Evolutionary conservation across 208 protist genomes (phyloP).

Genomic region (Leishmania major): DNA sequence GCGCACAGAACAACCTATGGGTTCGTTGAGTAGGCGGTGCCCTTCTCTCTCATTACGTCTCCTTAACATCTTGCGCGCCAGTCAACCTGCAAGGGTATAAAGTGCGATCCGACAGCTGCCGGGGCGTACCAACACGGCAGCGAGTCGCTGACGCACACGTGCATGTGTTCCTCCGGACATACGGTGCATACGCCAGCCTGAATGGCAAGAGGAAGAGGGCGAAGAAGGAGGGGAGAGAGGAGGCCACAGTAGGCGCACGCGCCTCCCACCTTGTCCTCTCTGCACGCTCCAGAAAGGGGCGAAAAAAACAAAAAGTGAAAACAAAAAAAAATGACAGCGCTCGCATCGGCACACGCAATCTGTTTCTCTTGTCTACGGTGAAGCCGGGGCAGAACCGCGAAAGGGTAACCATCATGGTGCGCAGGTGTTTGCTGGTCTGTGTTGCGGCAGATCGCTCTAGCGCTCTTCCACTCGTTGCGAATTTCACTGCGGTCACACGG

Average conservation of each 20-base stretch:
- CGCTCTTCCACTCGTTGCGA: not conserved
- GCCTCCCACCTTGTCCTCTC: not conserved
- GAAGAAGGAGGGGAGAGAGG: not conserved
- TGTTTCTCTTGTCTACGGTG: not conserved
- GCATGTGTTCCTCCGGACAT: not conserved
- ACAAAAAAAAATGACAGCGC: not conserved
- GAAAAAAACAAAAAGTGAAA: not conserved
- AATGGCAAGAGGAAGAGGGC: not conserved
- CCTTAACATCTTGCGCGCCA: not conserved
- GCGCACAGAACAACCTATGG: not conserved
- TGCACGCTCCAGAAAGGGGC: not conserved
- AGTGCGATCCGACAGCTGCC: not conserved
- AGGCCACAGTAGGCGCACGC: not conserved
- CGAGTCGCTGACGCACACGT: not conserved
- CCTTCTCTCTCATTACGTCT: not conserved
- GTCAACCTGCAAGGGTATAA: not conserved
- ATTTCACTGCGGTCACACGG: not conserved
- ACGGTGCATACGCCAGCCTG: not conserved
- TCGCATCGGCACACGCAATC: not conserved
- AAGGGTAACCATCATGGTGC: not conserved
- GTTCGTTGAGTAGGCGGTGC: not conserved
- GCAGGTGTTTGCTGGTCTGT: not conserved
- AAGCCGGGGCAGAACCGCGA: not conserved
- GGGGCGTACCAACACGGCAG: not conserved
- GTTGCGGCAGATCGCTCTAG: not conserved